Percentiles rank a stretch among this genome's conserved stretches.
phyloP scores from a whole-genome alignment of 2,329 filamentous ascomycete genomes.

The Orbilia javanica region DNA sequence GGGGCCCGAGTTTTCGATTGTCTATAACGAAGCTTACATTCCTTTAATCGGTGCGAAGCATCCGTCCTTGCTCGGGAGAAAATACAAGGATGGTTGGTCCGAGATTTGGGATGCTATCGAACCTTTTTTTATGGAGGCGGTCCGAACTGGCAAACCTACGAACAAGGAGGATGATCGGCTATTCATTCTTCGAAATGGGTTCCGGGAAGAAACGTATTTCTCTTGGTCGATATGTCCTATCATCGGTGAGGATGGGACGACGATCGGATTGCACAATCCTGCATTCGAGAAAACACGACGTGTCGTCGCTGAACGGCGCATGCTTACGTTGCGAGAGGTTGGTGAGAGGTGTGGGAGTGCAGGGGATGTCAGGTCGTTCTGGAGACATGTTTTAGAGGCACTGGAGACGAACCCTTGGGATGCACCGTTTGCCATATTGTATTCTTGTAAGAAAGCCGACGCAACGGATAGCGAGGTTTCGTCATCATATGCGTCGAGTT shows the following conservation, averaged over 20 bases:
- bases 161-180: constrained; percentile 83
- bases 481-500: constrained; percentile 77
- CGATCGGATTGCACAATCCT: constrained; percentile 60
- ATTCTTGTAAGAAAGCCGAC: constrained; percentile 66
- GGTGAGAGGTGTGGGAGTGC: constrained; percentile 71
- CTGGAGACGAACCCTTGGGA: constrained; percentile 61
- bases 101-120: constrained; percentile 81
- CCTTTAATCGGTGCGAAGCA: constrained; percentile 81
- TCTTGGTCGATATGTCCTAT: constrained; percentile 61
- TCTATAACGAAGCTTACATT: constrained; percentile 80
- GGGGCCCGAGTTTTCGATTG: constrained; percentile 76
- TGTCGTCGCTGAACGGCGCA: constrained; percentile 60
- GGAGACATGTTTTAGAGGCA: constrained; percentile 59
- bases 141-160: constrained; percentile 79
- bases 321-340: constrained; percentile 60
- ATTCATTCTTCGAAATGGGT: constrained; percentile 76
- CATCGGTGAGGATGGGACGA: constrained; percentile 59
- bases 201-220: constrained; percentile 61
- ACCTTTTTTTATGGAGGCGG: constrained; percentile 76
- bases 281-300: constrained; percentile 61
- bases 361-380: constrained; percentile 57
- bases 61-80: constrained; percentile 79
- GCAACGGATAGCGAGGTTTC: constrained; percentile 78
- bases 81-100: constrained; percentile 74
- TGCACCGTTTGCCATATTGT: constrained; percentile 60